These are phyloP conservation scores for Marasmius tenuissimus DNA, from an alignment of 1,284 basidiomycete species.

Conservation along the genomic window DNA sequence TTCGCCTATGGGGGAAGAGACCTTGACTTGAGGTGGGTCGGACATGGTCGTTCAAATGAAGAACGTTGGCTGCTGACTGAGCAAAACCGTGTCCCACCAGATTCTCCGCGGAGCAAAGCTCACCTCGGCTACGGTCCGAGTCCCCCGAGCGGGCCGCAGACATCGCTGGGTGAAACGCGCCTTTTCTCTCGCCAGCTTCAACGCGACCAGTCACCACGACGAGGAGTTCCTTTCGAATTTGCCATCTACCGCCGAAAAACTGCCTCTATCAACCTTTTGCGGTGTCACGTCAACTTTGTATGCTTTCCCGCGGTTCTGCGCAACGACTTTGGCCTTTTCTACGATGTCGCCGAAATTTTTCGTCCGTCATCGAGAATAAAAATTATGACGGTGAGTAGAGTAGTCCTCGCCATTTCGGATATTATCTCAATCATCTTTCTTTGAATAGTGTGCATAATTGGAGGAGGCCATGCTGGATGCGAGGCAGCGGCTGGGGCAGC, in stretches of 20 bases:
- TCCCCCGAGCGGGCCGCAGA: too few relatives aligned
- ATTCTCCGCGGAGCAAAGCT: too few relatives aligned
- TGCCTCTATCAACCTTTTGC: not conserved
- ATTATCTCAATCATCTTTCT: not conserved
- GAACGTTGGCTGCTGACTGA: too few relatives aligned
- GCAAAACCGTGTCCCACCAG: too few relatives aligned
- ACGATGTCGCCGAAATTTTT: not conserved
- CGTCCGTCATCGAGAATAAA: not conserved
- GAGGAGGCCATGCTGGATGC: constrained; percentile 91
- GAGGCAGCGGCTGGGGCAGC: constrained; percentile 88
- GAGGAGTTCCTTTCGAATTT: too few relatives aligned
- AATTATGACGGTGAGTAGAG: not conserved
- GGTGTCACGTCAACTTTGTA: not conserved
- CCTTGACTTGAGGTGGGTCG: constrained; percentile 7
- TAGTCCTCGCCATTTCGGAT: not conserved
- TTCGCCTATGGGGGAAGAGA: constrained; percentile 3
- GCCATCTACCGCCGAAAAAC: not conserved
- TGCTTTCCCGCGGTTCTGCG: not conserved
- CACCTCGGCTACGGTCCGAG: too few relatives aligned
- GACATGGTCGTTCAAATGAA: not conserved
- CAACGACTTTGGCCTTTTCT: not conserved
- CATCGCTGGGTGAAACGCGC: too few relatives aligned
- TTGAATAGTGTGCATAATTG: constrained; percentile 77
- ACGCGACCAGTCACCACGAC: too few relatives aligned
- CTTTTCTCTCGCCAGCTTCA: too few relatives aligned